Conservation (phyloP, 2,329 filamentous ascomycete species). For the Cryoendolithus antarcticus region DNA sequence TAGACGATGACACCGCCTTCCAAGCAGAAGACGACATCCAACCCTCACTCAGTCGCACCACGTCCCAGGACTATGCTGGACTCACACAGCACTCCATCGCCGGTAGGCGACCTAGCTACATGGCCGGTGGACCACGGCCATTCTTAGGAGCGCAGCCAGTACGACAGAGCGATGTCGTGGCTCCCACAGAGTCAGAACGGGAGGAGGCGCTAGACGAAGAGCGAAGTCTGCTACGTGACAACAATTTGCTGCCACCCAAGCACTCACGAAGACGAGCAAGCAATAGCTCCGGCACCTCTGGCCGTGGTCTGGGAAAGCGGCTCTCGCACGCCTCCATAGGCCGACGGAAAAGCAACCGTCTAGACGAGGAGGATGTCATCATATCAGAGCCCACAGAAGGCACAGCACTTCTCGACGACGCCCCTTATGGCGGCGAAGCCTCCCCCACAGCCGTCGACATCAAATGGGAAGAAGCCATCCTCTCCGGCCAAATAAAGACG, state of each 20-base stretch:
- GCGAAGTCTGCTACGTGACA: constrained; percentile 46
- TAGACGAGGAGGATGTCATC: constrained; percentile 14
- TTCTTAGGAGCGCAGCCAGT: constrained; percentile 50
- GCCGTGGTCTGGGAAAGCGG: constrained; percentile 12
- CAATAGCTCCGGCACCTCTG: constrained; percentile 6
- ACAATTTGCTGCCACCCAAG: constrained; percentile 44
- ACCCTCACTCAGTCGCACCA: constrained; percentile 7
- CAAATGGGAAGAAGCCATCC: constrained; percentile 78
- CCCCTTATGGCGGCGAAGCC: constrained; percentile 35
- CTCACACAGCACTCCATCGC: constrained; percentile 37
- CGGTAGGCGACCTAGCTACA: constrained; percentile 59
- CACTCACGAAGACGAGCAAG: constrained; percentile 26
- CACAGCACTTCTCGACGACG: constrained; percentile 33
- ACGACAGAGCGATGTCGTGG: constrained; percentile 24
- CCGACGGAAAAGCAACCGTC: constrained; percentile 3
- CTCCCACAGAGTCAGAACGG: constrained; percentile 35
- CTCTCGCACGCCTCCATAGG: constrained; percentile 6
- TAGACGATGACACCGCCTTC: constrained; percentile 9
- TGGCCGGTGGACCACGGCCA: constrained; percentile 59
- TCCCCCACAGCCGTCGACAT: constrained; percentile 48
- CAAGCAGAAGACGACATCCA: constrained; percentile 11
- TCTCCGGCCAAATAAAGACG: constrained; percentile 68
- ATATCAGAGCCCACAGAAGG: constrained; percentile 27
- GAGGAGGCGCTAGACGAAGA: constrained; percentile 45
- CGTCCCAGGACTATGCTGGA: constrained; percentile 8